phyloP scores from a whole-genome alignment of 495 filamentous ascomycete genomes.

The Collariella sp. region DNA sequence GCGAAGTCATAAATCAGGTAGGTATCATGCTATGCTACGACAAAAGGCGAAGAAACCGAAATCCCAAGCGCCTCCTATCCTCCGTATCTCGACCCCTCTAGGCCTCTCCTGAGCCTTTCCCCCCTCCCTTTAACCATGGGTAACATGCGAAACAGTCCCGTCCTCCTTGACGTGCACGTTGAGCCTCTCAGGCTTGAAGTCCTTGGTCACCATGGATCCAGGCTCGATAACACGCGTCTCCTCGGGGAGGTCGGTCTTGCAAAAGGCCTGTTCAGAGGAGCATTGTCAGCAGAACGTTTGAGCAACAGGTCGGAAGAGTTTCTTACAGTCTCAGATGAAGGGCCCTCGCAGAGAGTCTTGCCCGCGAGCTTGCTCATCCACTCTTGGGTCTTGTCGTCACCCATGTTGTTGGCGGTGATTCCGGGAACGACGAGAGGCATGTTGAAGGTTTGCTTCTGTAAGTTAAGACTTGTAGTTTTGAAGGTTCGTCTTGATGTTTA shows the following conservation, averaged over 20 bases:
- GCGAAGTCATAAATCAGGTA: no score
- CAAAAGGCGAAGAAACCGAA: not conserved
- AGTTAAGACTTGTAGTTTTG: not conserved
- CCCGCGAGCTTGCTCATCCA: conserved; percentile 70
- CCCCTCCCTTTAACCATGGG: conserved; percentile 38
- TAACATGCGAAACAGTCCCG: conserved; percentile 65
- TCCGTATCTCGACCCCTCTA: not conserved
- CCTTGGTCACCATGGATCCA: conserved; percentile 52
- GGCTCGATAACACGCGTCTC: conserved; percentile 59
- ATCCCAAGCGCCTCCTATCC: not conserved
- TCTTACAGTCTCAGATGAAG: conserved; percentile 38
- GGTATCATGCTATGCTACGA: no score
- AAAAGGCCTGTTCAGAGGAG: conserved; percentile 50
- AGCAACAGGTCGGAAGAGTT: not conserved
- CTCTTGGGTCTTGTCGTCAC: conserved; percentile 46
- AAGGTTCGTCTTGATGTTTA: not conserved
- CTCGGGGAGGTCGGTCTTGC: conserved; percentile 64
- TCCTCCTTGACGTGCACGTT: conserved; percentile 67
- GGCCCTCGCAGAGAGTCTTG: conserved; percentile 49
- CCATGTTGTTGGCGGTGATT: conserved; percentile 50
- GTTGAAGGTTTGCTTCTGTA: conserved; percentile 23
- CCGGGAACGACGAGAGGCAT: conserved; percentile 83
- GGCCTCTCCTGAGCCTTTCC: no score
- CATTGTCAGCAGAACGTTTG: not conserved
- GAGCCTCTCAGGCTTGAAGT: conserved; percentile 52